Percentiles rank a stretch among this genome's conserved stretches.
Conservation (phyloP, 139 green algal genomes). For the Trebouxia sp. region DNA sequence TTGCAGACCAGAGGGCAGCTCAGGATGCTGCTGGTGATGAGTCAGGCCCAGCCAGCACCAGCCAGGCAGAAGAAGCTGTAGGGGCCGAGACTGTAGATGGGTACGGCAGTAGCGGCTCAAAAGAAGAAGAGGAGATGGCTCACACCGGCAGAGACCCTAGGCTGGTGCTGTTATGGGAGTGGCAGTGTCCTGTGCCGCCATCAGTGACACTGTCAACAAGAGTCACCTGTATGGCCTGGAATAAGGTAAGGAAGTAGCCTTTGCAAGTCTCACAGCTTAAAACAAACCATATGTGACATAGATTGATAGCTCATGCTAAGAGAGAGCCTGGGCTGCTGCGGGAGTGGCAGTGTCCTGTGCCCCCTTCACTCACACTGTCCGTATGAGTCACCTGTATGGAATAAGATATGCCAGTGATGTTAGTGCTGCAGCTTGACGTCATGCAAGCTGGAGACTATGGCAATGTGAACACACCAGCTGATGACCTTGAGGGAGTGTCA, state of each 20-base stretch:
- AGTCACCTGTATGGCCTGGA: constrained; percentile 57
- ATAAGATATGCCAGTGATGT: too few species aligned
- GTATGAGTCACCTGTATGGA: too few species aligned
- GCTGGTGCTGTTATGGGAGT: constrained; percentile 69
- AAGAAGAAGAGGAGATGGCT: constrained; percentile 30
- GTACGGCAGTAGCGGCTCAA: not conserved
- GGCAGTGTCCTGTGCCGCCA: constrained; percentile 55
- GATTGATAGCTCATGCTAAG: too few species aligned
- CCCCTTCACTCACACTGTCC: too few species aligned
- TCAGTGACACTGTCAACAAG: constrained; percentile 24
- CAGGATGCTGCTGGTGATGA: not conserved
- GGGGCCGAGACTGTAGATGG: not conserved
- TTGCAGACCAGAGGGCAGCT: not conserved
- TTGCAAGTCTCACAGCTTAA: not conserved
- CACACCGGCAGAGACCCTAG: constrained; percentile 12
- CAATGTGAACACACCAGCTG: too few species aligned
- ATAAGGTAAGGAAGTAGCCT: constrained; percentile 25
- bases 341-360: too few species aligned
- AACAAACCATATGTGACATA: too few species aligned
- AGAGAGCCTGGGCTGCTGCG: too few species aligned
- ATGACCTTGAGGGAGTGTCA: too few species aligned
- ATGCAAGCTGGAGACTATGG: too few species aligned
- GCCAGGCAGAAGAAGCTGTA: not conserved
- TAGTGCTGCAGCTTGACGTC: too few species aligned
- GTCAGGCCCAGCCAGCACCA: not conserved